Evolutionary conservation across 1,139 yeast genomes (phyloP).

Genomic region (Taiozyma onychis): DNA sequence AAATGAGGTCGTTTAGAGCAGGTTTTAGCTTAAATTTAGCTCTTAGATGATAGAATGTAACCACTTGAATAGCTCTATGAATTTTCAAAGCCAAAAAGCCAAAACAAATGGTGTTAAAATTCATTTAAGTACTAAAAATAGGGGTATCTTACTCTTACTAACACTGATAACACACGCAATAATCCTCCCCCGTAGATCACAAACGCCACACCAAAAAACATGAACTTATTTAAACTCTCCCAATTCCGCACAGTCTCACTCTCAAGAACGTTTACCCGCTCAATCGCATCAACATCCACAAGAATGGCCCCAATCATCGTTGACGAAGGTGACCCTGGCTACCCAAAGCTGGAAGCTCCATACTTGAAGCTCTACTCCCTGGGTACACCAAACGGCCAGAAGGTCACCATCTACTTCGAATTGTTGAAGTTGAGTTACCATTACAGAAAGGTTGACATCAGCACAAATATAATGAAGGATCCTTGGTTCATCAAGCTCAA

Average conservation of each 20-base stretch:
- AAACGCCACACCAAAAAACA: neutral
- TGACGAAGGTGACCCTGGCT: constrained; percentile 26
- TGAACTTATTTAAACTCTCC: neutral
- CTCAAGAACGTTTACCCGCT: neutral
- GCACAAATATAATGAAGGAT: constrained; percentile 39
- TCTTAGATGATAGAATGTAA: no score
- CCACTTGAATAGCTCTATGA: no score
- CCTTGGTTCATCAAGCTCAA: constrained; percentile 48
- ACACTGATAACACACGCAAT: neutral
- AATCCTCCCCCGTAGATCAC: neutral
- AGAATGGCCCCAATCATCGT: constrained; percentile 4
- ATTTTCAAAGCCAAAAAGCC: no score
- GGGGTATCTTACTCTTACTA: no score
- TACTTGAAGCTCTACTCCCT: constrained; percentile 39
- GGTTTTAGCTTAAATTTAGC: no score
- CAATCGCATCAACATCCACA: constrained; percentile 2
- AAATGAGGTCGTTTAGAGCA: no score
- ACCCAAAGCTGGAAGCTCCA: constrained; percentile 28
- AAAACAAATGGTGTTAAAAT: no score
- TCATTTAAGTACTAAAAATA: no score
- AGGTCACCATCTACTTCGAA: constrained; percentile 43
- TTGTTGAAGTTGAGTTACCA: constrained; percentile 44
- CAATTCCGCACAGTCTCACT: neutral
- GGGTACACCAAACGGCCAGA: constrained; percentile 54
- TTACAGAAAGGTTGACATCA: constrained; percentile 36